A percentile compares a stretch with the other conserved stretches of the same genome.
These are phyloP conservation scores for Colletotrichum lini DNA, from an alignment of 2,329 filamentous ascomycete species.

Conservation along the genomic window DNA sequence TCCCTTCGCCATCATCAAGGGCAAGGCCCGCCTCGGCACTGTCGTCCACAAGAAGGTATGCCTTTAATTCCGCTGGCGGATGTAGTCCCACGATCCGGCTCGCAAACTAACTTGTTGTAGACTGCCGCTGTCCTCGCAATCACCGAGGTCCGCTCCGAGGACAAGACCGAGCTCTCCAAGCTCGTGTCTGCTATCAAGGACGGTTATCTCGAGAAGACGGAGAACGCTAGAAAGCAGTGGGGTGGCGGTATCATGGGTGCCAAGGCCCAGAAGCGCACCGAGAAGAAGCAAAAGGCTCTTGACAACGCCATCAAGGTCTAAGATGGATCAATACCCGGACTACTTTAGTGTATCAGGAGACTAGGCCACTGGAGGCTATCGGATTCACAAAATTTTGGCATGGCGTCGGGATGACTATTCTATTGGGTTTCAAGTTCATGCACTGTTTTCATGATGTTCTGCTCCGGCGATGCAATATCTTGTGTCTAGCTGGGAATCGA, in stretches of 20 bases:
- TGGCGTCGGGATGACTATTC: conserved; percentile 42
- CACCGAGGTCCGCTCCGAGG: conserved; percentile 97
- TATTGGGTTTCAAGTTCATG: conserved; percentile 37
- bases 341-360: conserved; percentile 40
- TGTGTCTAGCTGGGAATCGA: background rate
- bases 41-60: conserved; percentile 99
- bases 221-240: conserved; percentile 93
- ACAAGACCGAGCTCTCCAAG: conserved; percentile 98
- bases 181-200: conserved; percentile 97
- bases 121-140: conserved; percentile 96
- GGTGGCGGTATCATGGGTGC: conserved; percentile 99
- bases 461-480: background rate
- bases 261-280: conserved; percentile 85
- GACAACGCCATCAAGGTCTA: conserved; percentile 99
- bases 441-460: conserved; percentile 2
- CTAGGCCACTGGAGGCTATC: conserved; percentile 41
- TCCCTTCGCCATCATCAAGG: conserved; percentile 99
- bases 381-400: conserved; percentile 41
- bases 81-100: background rate
- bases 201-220: conserved; percentile 96
- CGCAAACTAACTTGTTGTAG: conserved; percentile 64
- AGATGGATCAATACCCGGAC: conserved; percentile 56
- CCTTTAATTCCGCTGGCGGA: background rate
- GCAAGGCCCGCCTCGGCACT: conserved; percentile 98
- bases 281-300: conserved; percentile 94